Conservation (phyloP, 345 rosid genomes). For the Acer campestre region DNA sequence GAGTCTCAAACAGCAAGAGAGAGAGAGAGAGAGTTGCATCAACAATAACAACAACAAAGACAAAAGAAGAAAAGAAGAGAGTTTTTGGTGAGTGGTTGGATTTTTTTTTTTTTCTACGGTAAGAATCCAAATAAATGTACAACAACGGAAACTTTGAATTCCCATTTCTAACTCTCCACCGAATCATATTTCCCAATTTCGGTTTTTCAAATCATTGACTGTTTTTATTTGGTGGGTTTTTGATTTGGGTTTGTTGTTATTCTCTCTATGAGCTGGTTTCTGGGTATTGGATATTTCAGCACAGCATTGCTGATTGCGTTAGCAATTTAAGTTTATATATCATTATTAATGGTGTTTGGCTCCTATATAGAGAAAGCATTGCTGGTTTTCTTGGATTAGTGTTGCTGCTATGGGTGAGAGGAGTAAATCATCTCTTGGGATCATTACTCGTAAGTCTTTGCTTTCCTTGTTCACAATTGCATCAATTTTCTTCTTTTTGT, state of each 20-base stretch:
- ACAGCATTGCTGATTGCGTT: not conserved
- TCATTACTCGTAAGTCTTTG: slow-evolving; percentile 45
- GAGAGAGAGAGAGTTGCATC: not conserved
- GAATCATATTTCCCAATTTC: not conserved
- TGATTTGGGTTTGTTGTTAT: slow-evolving; percentile 1
- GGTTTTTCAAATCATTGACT: not conserved
- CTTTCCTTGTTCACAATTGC: slow-evolving; percentile 46
- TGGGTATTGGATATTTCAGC: slow-evolving; percentile 1
- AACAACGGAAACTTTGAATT: slow-evolving; percentile 10
- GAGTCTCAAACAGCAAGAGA: too few relatives aligned
- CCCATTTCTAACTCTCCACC: not conserved
- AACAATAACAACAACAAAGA: not conserved
- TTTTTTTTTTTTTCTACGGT: slow-evolving; percentile 35
- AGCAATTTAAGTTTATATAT: not conserved
- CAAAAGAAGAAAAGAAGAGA: not conserved
- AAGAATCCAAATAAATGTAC: not conserved
- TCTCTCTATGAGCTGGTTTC: slow-evolving; percentile 14
- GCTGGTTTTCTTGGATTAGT: slow-evolving; percentile 21
- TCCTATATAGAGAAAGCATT: not conserved
- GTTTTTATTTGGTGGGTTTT: not conserved
- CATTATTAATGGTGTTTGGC: not conserved
- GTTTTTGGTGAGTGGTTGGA: not conserved
- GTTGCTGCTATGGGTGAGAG: slow-evolving; percentile 59
- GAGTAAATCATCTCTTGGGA: slow-evolving; percentile 35
- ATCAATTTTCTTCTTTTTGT: slow-evolving; percentile 50